Base-by-base conservation (phyloP, 2,329 filamentous ascomycete species). In the Aspergillus sp. region DNA sequence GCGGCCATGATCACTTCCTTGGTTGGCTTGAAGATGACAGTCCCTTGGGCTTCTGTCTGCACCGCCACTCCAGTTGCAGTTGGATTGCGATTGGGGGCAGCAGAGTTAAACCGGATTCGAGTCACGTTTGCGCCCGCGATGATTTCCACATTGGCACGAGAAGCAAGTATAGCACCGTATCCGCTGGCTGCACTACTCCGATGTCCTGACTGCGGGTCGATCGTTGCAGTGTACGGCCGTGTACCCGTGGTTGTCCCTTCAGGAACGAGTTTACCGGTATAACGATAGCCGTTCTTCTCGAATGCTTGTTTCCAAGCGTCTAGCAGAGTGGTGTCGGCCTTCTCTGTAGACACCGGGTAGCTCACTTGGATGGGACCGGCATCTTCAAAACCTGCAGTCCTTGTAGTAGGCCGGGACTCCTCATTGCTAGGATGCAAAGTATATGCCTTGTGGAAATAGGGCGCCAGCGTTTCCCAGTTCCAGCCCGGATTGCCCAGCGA, bases 1-100 rank as follows among this genome's bases (percentile, higher is more conserved):
- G 84, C 85, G 2, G 82, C 82, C 3, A 90, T 70, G 46, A 90
- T 80, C 4, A 89, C 80, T 66, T 89, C 87, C 55, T 72, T 71
- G 31, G 67, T 71, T 63, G 67, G 75, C 4, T 61, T 76, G 12
- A 78, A 71, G 0, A 12, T 67, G 64, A 55, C 75, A 68, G 3
- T 72, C 68, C 11, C 68, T 60, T 5, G 66, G 66, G 68, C 39
- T 46, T 58, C 55, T 51, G 51, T 42, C 6, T 42, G 53, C 18
- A 65, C 46, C 46, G 67, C 55, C 14, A 71, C 62, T 7, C 64
- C 69, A 5, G 59, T 68, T 9, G 64, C 65, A 31, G n/a, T 22
- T 14, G 16, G 31, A 31, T 16, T 39, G 12, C 26, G 20, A 20
- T 2, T 20, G 20, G 20, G 20, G 20, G 20, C 11, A 14, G 14